A percentile compares a stretch with the other conserved stretches of the same genome.
phyloP scores from a whole-genome alignment of 208 protist genomes.

The Wallacemonas sp. region DNA sequence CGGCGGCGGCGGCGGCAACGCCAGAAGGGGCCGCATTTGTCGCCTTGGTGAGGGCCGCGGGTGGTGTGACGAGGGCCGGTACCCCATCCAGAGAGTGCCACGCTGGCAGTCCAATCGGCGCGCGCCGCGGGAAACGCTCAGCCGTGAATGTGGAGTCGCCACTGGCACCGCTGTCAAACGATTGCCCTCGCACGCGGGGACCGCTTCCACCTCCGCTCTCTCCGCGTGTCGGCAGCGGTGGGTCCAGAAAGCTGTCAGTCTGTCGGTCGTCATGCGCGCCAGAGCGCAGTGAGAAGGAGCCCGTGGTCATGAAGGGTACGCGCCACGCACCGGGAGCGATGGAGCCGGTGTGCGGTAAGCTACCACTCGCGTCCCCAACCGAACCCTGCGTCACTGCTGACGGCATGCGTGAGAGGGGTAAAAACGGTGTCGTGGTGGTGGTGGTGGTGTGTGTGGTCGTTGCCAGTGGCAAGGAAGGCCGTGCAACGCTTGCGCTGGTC shows the following conservation, averaged over 20 bases:
- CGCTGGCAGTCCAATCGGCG: slow-evolving; percentile 5
- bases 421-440: too few relatives aligned
- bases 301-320: background rate
- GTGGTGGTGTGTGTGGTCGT: background rate
- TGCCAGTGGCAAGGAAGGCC: too few relatives aligned
- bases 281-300: slow-evolving; percentile 12
- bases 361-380: too few relatives aligned
- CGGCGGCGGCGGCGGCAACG: too few relatives aligned
- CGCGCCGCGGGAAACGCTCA: background rate
- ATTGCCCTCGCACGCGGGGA: background rate
- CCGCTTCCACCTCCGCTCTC: background rate
- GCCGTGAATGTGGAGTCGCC: background rate
- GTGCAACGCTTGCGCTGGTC: too few relatives aligned
- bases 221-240: background rate
- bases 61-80: background rate
- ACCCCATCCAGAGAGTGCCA: slow-evolving; percentile 1
- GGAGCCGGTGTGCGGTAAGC: background rate
- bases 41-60: too few relatives aligned
- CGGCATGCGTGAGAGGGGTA: too few relatives aligned
- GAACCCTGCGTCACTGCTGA: too few relatives aligned
- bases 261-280: background rate
- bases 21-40: too few relatives aligned
- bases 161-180: slow-evolving; percentile 1
- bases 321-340: background rate
- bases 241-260: background rate